Evolutionary conservation across 176 grass and related monocot species (phyloP).

Genomic region (Zoysia japonica): DNA sequence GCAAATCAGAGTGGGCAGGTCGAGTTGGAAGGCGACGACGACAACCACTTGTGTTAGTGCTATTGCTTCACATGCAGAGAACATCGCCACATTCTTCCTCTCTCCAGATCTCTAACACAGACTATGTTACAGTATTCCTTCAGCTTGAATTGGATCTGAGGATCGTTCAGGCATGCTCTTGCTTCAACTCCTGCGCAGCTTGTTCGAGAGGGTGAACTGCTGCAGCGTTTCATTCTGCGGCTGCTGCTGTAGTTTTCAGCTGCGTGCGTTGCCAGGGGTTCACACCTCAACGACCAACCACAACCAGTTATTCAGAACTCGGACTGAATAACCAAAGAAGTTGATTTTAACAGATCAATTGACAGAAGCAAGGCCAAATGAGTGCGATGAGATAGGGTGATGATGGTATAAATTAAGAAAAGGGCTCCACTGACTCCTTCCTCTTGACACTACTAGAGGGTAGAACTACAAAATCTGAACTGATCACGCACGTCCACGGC

Average conservation of each 20-base stretch:
- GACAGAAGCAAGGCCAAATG: not conserved
- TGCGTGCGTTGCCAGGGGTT: not conserved
- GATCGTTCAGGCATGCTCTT: too few relatives aligned
- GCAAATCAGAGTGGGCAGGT: not conserved
- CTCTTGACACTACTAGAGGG: not conserved
- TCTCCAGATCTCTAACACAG: not conserved
- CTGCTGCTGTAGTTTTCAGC: too few relatives aligned
- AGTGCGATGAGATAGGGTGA: not conserved
- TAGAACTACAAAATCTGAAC: not conserved
- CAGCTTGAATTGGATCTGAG: not conserved
- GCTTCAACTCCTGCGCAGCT: too few relatives aligned
- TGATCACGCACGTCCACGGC: conserved; percentile 25
- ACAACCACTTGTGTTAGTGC: not conserved
- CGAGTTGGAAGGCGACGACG: not conserved
- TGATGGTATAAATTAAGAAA: not conserved
- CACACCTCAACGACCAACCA: not conserved
- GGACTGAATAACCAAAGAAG: not conserved
- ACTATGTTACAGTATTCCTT: not conserved
- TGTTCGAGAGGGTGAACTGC: too few relatives aligned
- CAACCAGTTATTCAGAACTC: not conserved
- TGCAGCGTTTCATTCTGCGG: too few relatives aligned
- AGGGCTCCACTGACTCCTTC: not conserved
- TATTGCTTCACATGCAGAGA: not conserved
- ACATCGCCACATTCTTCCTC: not conserved
- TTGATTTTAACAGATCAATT: not conserved